Conservation (phyloP, 768 basidiomycete genomes). For the Lactarius psammicola region DNA sequence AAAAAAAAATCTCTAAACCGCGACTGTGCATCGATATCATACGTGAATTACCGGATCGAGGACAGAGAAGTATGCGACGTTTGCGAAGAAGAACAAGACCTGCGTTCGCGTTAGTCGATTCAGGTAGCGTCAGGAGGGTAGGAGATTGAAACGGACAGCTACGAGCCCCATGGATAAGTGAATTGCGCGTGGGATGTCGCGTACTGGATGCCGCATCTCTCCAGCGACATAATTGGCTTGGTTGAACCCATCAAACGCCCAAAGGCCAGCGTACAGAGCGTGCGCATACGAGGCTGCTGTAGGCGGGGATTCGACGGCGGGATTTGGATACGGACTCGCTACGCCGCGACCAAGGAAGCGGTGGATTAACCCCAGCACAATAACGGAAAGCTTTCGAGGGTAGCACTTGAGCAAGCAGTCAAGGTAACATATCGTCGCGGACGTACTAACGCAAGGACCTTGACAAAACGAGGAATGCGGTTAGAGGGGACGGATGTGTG, state of each 20-base stretch:
- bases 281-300: constrained; percentile 12
- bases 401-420: no score
- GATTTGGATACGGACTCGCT: neutral
- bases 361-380: neutral
- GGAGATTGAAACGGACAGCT: neutral
- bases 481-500: neutral
- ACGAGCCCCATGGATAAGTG: constrained; percentile 16
- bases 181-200: constrained; percentile 18
- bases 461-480: neutral
- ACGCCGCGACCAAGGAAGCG: neutral
- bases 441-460: constrained; percentile 14
- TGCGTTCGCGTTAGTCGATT: neutral
- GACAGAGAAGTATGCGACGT: constrained; percentile 17
- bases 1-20: neutral
- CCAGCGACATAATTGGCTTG: constrained; percentile 17
- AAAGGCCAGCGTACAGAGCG: constrained; percentile 11
- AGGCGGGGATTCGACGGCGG: neutral
- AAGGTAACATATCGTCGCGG: neutral
- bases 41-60: constrained; percentile 5
- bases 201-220: constrained; percentile 11
- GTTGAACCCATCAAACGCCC: constrained; percentile 17
- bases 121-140: neutral
- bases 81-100: constrained; percentile 13
- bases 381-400: constrained; percentile 4
- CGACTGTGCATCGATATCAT: neutral